phyloP scores from a whole-genome alignment of 192 early-diverging fungal genomes.

The Rhizophagus prolifer region DNA sequence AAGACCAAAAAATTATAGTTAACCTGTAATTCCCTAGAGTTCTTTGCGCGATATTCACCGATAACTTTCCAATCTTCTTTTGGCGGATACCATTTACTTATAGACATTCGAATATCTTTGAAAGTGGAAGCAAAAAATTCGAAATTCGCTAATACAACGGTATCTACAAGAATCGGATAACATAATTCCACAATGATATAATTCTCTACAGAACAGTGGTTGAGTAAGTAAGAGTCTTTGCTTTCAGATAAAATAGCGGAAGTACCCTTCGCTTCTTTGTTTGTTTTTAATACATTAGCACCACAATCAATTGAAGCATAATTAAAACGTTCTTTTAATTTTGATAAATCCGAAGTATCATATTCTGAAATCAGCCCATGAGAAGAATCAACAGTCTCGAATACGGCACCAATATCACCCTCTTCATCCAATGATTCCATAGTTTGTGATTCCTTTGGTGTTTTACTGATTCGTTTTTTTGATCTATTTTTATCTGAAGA shows the following conservation, averaged over 20 bases:
- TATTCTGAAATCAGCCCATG: neutral
- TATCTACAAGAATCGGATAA: conserved; percentile 89
- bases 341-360: neutral
- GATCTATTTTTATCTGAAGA: neutral
- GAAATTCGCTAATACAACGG: conserved; percentile 88
- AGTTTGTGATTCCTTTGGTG: neutral
- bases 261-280: conserved; percentile 80
- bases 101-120: conserved; percentile 80
- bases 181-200: conserved; percentile 95
- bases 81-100: conserved; percentile 77
- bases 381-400: neutral
- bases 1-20: too few species aligned
- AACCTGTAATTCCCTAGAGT: conserved; percentile 85
- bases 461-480: neutral
- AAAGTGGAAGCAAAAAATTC: conserved; percentile 97
- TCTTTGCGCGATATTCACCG: conserved; percentile 81
- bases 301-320: conserved; percentile 95
- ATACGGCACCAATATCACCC: conserved; percentile 2
- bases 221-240: conserved; percentile 97
- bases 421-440: conserved; percentile 6
- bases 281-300: conserved; percentile 79
- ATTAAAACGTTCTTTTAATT: conserved; percentile 77
- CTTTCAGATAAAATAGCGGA: conserved; percentile 81
- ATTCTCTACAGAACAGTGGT: conserved; percentile 78
- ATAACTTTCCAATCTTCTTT: conserved; percentile 75